Evolutionary conservation across 2,329 filamentous ascomycete genomes (phyloP).

Genomic region (Alternaria burnsii): DNA sequence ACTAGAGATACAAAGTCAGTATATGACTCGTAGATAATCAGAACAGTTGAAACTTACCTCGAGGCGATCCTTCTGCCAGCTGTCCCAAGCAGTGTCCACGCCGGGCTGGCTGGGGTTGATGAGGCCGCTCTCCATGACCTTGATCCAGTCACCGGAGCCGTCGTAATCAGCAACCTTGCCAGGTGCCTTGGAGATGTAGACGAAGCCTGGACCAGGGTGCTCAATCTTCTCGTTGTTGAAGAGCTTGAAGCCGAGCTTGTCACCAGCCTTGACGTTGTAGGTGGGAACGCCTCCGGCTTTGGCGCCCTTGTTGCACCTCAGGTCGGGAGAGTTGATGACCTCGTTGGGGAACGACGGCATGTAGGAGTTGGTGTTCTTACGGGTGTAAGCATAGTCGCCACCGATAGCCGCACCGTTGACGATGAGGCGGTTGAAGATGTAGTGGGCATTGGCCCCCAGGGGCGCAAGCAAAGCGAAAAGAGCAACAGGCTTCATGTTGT

Average conservation of each 20-base stretch:
- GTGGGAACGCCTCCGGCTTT: constrained; percentile 44
- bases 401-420: constrained; percentile 44
- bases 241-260: constrained; percentile 61
- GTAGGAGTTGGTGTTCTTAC: constrained; percentile 50
- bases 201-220: constrained; percentile 50
- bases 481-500: constrained; percentile 42
- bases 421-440: constrained; percentile 50
- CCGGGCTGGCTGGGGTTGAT: constrained; percentile 36
- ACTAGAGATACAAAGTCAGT: background rate
- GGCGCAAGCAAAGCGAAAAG: constrained; percentile 39
- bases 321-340: constrained; percentile 43
- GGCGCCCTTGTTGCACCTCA: constrained; percentile 50
- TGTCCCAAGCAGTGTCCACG: constrained; percentile 39
- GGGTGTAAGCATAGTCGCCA: constrained; percentile 46
- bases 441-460: constrained; percentile 41
- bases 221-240: constrained; percentile 60
- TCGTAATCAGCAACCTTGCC: constrained; percentile 74
- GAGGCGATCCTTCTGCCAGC: constrained; percentile 53
- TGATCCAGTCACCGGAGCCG: constrained; percentile 62
- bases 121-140: constrained; percentile 46
- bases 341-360: constrained; percentile 42
- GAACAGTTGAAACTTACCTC: constrained; percentile 24
- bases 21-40: too few relatives aligned
- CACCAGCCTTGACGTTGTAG: constrained; percentile 54
- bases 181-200: constrained; percentile 59